Evolutionary conservation across 1,284 basidiomycete species (phyloP), one percentile per base, ranked within the genome.

Genomic region (Melampsora americana): DNA sequence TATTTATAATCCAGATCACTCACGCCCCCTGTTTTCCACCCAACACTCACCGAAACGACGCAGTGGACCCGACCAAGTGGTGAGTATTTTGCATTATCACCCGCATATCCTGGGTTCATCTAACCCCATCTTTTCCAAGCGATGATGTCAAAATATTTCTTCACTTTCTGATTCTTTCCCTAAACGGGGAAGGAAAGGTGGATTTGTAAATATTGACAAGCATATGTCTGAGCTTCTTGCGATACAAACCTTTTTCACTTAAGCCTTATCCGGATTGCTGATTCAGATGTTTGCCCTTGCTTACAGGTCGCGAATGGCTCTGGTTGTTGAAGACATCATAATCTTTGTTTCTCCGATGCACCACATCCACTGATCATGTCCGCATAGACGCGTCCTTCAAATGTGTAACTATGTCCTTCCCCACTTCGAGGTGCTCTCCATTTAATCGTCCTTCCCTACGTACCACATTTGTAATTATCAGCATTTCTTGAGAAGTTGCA

Each of bases 111-210:
- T 61, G 5, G 16, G 16, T 12, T 53, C 23, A 20, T 53, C 23
- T 5, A 18, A 18, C 12, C 23, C 14, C 14, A 16, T 53, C 3
- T 20, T 42, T 32, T 56, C 53, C 28, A 30, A 23, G 64, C 71
- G n/a, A 66, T 74, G 71, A 74, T 74, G 71, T 30, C 64, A 73
- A 42, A 23, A 16, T 74, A 67, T 74, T 74, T 74, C 72, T 74
- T 74, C 72, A 74, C 72, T 74, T 74, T 67, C 72, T 56, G 53
- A 74, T 30, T 44, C 65, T 32, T 28, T 6, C 3, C 35, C 18
- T 6, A 2, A 18, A 42, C 2, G 35, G 26, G 48, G 62, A 46
- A 46, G 39, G 26, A 74, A 50, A 56, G 35, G 72, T 18, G 64
- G 65, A 60, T 26, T 39, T 66, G 60, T 53, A 44, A 42, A 14